Base-by-base conservation (phyloP, 2,329 filamentous ascomycete species). In the Pyricularia grisea region DNA sequence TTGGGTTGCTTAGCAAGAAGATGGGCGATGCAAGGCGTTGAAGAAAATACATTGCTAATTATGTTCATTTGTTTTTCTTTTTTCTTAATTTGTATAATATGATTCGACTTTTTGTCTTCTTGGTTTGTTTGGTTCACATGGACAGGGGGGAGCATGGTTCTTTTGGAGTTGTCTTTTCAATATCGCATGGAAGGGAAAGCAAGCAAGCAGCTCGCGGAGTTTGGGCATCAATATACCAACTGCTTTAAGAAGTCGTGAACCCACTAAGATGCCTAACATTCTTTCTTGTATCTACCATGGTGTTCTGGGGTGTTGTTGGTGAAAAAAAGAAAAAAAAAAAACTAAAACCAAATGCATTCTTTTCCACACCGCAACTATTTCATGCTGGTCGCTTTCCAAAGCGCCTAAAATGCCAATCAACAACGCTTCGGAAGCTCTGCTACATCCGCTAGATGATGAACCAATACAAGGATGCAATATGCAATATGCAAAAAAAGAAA, bases 401-500 rank as follows among this genome's bases (percentile, higher is more conserved):
- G 42, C 42, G 42, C 42, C 42, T 50, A 9, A n/a, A n/a, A 50
- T 50, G 68, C 72, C 55, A 70, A 70, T 14, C 10, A 36, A 36
- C 10, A 36, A 36, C 33, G 10, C 33, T 14, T 36, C 33, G 33
- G 33, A 14, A 36, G 6, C 33, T 14, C 33, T 36, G 31, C 31
- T 36, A 36, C 12, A 5, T 14, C 12, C 14, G 12, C 11, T 36
- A 36, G 2, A 36, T 14, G 12, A 36, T 36, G 33, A 36, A 5
- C 33, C 11, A 36, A 14, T 36, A 14, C 33, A 14, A 50, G 69
- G 70, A 30, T 68, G 70, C n/a, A 30, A 70, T 1, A 55, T 69
- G 50, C 58, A 75, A 70, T 14, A 36, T 70, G 73, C 70, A 60
- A 67, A 25, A 58, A 23, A 20, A n/a, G 23, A 2, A 3, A 55